phyloP scores from a whole-genome alignment of 1,139 yeast species.

The Ogataea hybrid region DNA sequence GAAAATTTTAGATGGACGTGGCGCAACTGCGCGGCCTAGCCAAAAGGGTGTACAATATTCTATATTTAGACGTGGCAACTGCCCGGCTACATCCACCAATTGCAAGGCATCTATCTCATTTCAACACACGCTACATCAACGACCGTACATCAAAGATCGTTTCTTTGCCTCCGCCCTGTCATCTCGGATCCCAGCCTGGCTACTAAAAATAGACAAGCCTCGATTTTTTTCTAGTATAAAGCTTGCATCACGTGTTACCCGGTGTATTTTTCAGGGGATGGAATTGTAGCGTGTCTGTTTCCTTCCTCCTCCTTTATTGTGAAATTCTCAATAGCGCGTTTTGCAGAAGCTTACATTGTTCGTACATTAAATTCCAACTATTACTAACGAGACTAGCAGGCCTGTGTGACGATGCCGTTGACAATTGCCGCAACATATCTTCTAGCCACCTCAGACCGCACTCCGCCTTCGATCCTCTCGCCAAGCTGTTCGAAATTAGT shows the following conservation, averaged over 20 bases:
- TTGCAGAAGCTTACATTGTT: conserved; percentile 6
- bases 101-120: not conserved
- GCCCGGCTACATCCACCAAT: not conserved
- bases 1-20: not conserved
- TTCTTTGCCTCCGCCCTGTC: not conserved
- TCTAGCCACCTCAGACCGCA: conserved; percentile 10
- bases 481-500: not conserved
- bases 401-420: not conserved
- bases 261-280: not conserved
- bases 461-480: not conserved
- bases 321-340: conserved; percentile 4
- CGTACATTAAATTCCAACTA: not conserved
- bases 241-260: conserved; percentile 1
- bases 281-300: conserved; percentile 2
- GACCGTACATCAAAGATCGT: not conserved
- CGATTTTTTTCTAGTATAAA: not conserved
- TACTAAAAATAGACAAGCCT: conserved; percentile 1
- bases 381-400: not conserved
- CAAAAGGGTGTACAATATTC: not conserved
- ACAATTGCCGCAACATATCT: conserved; percentile 4
- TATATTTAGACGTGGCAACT: not conserved
- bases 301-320: not conserved
- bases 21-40: not conserved
- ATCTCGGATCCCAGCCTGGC: not conserved
- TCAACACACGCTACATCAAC: not conserved